Evolutionary conservation across 345 rosid species (phyloP), one percentile per base, ranked within the genome.

Genomic region (Acer yangbiense): DNA sequence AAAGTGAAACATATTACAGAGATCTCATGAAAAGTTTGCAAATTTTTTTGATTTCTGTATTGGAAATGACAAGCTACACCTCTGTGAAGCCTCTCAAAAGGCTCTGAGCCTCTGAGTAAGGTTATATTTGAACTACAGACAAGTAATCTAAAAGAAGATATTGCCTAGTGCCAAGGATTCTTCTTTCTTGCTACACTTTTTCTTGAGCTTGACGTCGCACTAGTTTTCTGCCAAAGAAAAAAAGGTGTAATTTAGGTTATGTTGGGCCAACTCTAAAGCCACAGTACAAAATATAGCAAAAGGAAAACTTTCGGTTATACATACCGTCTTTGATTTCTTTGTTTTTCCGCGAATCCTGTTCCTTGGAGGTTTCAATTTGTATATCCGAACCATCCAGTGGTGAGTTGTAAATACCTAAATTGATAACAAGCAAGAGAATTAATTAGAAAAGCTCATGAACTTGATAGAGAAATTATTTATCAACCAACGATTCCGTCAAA

Each of bases 331-430:
- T 0, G 74, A 80, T 82, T 96, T 96, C 87, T 91, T 94, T 6
- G 71, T 64, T 84, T 79, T 94, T 65, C 98, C 98, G 4, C 94
- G 89, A 54, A 94, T 85, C 82, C 97, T 90, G 89, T 95, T 95
- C 88, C 82, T 93, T 52, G 76, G 88, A 62, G 92, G 92, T 75
- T 92, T 95, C 83, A 93, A 83, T 81, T 96, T 94, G 89, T 94
- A 96, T 71, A 96, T 81, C 82, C 98, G 95, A 69, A 96, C 99
- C 99, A 94, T 96, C 98, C 99, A 96, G 71, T 96, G 99, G 81
- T 94, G 98, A 76, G 98, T 96, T 74, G 99, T 94, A 88, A 91
- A 96, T 72, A 89, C 99, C 99, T 96, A 73, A 81, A 73, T 77
- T 25, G 58, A 79, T 27, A 80, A 79, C 1, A 75, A 27, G 17